Percentiles rank a stretch among this genome's conserved stretches.
These are phyloP conservation scores for Chaetoscypha palmicola DNA, from an alignment of 2,329 filamentous ascomycete genomes.

Conservation along the genomic window DNA sequence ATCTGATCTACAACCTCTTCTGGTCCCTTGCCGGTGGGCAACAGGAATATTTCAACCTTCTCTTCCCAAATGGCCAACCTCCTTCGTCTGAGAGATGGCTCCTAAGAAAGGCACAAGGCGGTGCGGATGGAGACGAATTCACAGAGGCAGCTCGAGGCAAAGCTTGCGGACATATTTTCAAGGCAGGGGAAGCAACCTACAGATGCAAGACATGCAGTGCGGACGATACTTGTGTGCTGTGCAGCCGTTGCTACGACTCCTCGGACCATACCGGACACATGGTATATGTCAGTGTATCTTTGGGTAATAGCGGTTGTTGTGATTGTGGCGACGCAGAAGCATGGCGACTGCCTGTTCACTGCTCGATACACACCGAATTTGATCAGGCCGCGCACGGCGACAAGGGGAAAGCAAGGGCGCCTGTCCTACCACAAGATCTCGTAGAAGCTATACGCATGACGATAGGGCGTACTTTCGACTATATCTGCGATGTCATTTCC, in stretches of 20 bases:
- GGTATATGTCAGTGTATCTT: slow-evolving; percentile 80
- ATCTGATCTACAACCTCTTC: slow-evolving; percentile 76
- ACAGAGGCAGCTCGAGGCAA: slow-evolving; percentile 86
- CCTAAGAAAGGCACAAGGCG: slow-evolving; percentile 80
- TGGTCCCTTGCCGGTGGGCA: slow-evolving; percentile 74
- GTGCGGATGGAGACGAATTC: slow-evolving; percentile 91
- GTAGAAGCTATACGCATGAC: slow-evolving; percentile 75
- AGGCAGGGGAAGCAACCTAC: slow-evolving; percentile 87
- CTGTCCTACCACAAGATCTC: slow-evolving; percentile 65
- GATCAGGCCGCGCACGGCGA: slow-evolving; percentile 37
- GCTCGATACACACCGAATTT: slow-evolving; percentile 80
- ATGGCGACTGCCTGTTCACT: slow-evolving; percentile 81
- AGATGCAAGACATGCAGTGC: slow-evolving; percentile 88
- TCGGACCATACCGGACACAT: slow-evolving; percentile 93
- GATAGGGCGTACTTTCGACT: slow-evolving; percentile 79
- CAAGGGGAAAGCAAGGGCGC: slow-evolving; percentile 53
- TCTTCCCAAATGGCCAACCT: slow-evolving; percentile 70
- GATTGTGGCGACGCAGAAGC: slow-evolving; percentile 96
- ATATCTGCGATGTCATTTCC: slow-evolving; percentile 95
- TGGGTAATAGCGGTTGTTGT: slow-evolving; percentile 91
- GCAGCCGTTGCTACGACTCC: slow-evolving; percentile 87
- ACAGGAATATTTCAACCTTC: slow-evolving; percentile 64
- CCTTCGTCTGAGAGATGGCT: slow-evolving; percentile 58
- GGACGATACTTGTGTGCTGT: slow-evolving; percentile 93
- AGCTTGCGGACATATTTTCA: slow-evolving; percentile 96